A percentile compares a stretch with the other conserved stretches of the same genome.
These are phyloP conservation scores for Xylariaceae sp. DNA, from an alignment of 2,329 filamentous ascomycete genomes.

Conservation along the genomic window DNA sequence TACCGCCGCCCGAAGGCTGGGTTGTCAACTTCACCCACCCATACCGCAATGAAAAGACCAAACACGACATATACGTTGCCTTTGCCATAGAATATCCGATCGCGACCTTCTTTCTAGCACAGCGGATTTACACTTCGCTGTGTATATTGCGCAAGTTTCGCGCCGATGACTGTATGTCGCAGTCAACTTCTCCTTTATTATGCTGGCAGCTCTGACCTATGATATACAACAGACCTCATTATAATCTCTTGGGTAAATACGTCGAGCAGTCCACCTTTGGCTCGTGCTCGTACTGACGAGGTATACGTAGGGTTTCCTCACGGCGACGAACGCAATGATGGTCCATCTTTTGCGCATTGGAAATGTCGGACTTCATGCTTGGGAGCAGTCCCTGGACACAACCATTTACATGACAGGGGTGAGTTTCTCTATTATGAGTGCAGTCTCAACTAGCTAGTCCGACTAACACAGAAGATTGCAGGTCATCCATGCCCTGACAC, in stretches of 20 bases:
- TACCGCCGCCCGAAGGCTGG: constrained; percentile 12
- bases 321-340: constrained; percentile 1
- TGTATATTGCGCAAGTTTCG: constrained; percentile 9
- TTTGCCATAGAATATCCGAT: constrained; percentile 6
- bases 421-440: not conserved
- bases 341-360: constrained; percentile 5
- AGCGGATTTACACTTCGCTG: constrained; percentile 15
- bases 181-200: not conserved
- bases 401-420: constrained; percentile 4
- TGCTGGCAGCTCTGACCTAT: not conserved
- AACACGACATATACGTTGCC: not conserved
- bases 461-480: not conserved
- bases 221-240: not conserved
- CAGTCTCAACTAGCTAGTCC: not conserved
- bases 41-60: not conserved
- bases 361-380: constrained; percentile 10
- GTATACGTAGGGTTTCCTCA: not conserved
- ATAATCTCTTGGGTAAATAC: not conserved
- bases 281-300: not conserved
- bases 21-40: constrained; percentile 12
- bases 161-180: constrained; percentile 13
- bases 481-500: constrained; percentile 1
- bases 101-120: constrained; percentile 6
- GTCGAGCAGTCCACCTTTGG: not conserved
- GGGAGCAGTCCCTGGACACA: constrained; percentile 13